Evolutionary conservation across 805 yeast genomes (phyloP).

Genomic region (Yamadazyma sp.): DNA sequence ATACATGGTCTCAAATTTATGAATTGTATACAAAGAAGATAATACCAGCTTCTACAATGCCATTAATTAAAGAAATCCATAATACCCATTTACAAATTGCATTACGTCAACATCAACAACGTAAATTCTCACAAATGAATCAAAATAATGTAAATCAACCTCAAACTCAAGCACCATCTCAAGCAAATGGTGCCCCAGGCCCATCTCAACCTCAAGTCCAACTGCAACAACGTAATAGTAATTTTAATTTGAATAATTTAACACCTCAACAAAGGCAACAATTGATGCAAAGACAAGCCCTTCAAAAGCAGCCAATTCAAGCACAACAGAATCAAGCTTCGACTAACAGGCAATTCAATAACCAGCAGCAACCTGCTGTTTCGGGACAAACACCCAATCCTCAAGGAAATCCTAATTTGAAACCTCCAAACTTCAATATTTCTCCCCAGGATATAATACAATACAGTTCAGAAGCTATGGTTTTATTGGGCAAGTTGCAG

Average conservation of each 20-base stretch:
- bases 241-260: slow-evolving; percentile 12
- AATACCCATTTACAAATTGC: slow-evolving; percentile 61
- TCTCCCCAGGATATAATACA: slow-evolving; percentile 38
- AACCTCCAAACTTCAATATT: slow-evolving; percentile 30
- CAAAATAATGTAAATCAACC: slow-evolving; percentile 9
- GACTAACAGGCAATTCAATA: slow-evolving; percentile 4
- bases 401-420: slow-evolving; percentile 17
- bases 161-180: slow-evolving; percentile 10
- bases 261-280: slow-evolving; percentile 39
- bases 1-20: slow-evolving; percentile 78
- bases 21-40: slow-evolving; percentile 57
- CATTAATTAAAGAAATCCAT: slow-evolving; percentile 63
- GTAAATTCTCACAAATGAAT: slow-evolving; percentile 24
- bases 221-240: slow-evolving; percentile 9
- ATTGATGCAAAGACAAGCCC: slow-evolving; percentile 33
- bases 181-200: slow-evolving; percentile 6
- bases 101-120: slow-evolving; percentile 48
- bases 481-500: slow-evolving; percentile 33
- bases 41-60: slow-evolving; percentile 56
- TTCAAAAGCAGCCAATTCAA: slow-evolving; percentile 13
- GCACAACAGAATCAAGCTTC: slow-evolving; percentile 16
- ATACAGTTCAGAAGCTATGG: slow-evolving; percentile 39
- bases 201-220: slow-evolving; percentile 12
- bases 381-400: slow-evolving; percentile 27
- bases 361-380: slow-evolving; percentile 12